Conservation (phyloP, 441 rosid genomes). For the Viola pubescens region DNA sequence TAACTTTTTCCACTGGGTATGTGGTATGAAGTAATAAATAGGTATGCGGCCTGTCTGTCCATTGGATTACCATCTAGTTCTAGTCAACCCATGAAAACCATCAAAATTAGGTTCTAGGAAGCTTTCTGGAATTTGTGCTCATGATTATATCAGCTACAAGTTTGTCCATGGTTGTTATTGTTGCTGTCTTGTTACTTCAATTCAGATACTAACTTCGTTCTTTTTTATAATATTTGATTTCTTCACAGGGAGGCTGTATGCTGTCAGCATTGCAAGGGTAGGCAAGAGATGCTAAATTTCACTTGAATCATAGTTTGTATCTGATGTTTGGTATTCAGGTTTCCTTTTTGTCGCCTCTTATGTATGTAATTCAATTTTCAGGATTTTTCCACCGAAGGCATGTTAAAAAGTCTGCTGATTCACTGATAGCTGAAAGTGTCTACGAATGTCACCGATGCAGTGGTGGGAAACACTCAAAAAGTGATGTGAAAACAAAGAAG, state of each 20-base stretch:
- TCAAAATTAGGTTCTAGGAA: too few species aligned
- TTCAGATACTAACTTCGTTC: slow-evolving; percentile 5
- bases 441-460: slow-evolving; percentile 64
- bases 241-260: slow-evolving; percentile 79
- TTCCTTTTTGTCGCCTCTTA: neutral
- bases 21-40: too few species aligned
- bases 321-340: slow-evolving; percentile 6
- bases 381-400: slow-evolving; percentile 84
- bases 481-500: slow-evolving; percentile 25
- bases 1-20: too few species aligned
- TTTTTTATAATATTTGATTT: slow-evolving; percentile 8
- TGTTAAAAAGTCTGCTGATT: slow-evolving; percentile 49
- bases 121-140: too few species aligned
- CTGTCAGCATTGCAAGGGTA: slow-evolving; percentile 83
- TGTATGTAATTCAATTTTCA: slow-evolving; percentile 31
- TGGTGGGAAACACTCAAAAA: slow-evolving; percentile 33
- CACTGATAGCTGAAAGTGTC: slow-evolving; percentile 28
- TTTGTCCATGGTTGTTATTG: neutral
- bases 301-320: slow-evolving; percentile 1
- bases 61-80: too few species aligned
- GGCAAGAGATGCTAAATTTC: slow-evolving; percentile 25
- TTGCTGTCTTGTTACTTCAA: neutral
- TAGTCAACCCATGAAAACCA: too few species aligned
- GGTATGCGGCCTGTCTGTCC: too few species aligned
- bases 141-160: too few species aligned